Conservation (phyloP, 2,329 filamentous ascomycete genomes). For the Ophiostoma piceae region DNA sequence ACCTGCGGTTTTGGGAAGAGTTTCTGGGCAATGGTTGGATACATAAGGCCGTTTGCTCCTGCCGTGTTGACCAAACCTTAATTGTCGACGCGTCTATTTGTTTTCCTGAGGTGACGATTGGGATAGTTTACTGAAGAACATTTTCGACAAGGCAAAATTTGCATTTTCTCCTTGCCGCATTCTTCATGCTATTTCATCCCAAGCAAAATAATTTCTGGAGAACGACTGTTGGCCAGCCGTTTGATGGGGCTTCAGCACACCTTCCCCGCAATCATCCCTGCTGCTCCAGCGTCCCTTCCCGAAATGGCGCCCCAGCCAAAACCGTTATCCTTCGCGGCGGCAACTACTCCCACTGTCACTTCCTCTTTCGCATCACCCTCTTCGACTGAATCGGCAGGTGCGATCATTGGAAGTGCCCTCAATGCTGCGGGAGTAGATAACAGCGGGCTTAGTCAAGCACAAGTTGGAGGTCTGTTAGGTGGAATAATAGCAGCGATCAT, state of each 20-base stretch:
- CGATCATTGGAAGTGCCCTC: background rate
- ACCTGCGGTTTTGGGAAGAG: background rate
- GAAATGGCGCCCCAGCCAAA: background rate
- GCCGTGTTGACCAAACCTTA: background rate
- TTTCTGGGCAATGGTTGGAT: background rate
- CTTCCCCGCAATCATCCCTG: background rate
- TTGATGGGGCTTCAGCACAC: background rate
- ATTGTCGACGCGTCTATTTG: background rate
- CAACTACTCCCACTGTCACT: background rate
- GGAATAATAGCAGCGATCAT: conserved; percentile 38
- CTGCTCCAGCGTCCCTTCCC: background rate
- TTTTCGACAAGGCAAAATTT: background rate
- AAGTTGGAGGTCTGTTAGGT: conserved; percentile 42
- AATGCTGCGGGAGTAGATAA: background rate
- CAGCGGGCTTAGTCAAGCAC: conserved; percentile 27
- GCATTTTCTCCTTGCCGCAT: background rate
- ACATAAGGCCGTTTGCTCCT: background rate
- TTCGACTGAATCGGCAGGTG: background rate
- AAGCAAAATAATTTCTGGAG: background rate
- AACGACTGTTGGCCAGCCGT: background rate
- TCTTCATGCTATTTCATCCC: background rate
- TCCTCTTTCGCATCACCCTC: background rate
- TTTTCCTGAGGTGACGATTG: background rate
- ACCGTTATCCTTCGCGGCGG: background rate
- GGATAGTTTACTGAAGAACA: background rate